Base-by-base conservation (phyloP, 2,329 filamentous ascomycete genomes). In the Alternaria arbusti region DNA sequence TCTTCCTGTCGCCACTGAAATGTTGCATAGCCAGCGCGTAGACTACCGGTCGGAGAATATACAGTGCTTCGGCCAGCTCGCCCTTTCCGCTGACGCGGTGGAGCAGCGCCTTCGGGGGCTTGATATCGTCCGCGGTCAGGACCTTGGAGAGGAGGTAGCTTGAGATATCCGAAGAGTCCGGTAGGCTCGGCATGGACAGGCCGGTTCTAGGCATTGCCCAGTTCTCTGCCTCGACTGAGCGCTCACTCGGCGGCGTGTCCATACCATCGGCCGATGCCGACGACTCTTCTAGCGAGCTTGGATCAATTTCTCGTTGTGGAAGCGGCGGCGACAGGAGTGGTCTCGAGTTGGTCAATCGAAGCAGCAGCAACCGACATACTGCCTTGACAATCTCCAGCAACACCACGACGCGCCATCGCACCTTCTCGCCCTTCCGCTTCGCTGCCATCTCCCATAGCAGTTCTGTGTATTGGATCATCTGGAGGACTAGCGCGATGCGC, bases 201-300 rank as follows among this genome's bases (percentile, higher is more conserved):
- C 94, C 93, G 0, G 96, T 99, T 63, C 96, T 87, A n/a, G 95
- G 95, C 95, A 99, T 98, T 13, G 87, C 88, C 92, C 95, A 98
- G 68, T 81, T 80, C 70, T 84, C 82, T 25, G 82, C 80, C 56
- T 84, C 82, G 23, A 82, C 79, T 5, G 72, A 69, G 22, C 72
- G 63, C 50, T 80, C 78, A 50, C 70, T 80, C 8, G 82, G 81
- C 12, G 83, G 83, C 0, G 77, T 80, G 30, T 85, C 82, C 77
- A 86, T 83, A 6, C 82, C 84, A 65, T 85, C 82, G 3, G 78
- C 75, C 9, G 81, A 79, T 6, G 75, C 71, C 63, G 83, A 80
- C 2, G 79, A 81, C 28, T 86, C 86, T 32, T 90, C 86, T 10
- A 86, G 78, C 4, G 85, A 82, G 59, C 88, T 86, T 3, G 91